Evolutionary conservation across 2,329 filamentous ascomycete genomes (phyloP), one percentile per base, ranked within the genome.

Genomic region (Stromatinia cepivora): DNA sequence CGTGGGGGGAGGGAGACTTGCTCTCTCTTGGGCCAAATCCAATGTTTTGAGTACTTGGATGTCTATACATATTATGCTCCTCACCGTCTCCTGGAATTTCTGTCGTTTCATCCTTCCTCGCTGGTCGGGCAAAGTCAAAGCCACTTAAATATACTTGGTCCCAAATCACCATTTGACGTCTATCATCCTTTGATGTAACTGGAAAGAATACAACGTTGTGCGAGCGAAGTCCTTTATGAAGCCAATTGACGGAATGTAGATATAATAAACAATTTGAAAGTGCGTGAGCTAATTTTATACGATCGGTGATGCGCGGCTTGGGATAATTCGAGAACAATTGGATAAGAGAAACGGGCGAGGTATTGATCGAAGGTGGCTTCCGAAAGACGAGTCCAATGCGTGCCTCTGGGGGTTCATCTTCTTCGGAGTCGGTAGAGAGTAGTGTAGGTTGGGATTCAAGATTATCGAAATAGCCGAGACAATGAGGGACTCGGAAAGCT

Each of bases 211-310:
- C 75, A 42, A 87, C 80, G 73, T 85, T 87, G 67, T 84, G 79
- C 69, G 81, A 83, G 17, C 85, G 82, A 7, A 87, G 79, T n/a
- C 84, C 84, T 73, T 88, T 87, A 79, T 87, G 85, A 8, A 87
- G 79, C 85, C 85, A 87, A 70, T 85, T 82, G 1, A 86, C 84
- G 3, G 83, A 81, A 73, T 87, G 85, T 0, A 87, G 80, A 68
- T 86, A 85, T 59, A 87, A 77, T 4, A 88, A 76, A 25, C 83
- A 86, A 73, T 84, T 83, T 69, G 83, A 80, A 42, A 88, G 79
- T 36, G 82, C 82, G 59, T 82, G 81, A 57, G 86, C 85, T 25
- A 88, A 81, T 39, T 75, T 78, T 67, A 87, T 80, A 45, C 86
- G 81, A 34, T 83, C 81, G 0, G 84, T 86, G 4, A 88, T 80